Evolutionary conservation across 257 asterid species (phyloP).

Genomic region (Jasminum sambac): DNA sequence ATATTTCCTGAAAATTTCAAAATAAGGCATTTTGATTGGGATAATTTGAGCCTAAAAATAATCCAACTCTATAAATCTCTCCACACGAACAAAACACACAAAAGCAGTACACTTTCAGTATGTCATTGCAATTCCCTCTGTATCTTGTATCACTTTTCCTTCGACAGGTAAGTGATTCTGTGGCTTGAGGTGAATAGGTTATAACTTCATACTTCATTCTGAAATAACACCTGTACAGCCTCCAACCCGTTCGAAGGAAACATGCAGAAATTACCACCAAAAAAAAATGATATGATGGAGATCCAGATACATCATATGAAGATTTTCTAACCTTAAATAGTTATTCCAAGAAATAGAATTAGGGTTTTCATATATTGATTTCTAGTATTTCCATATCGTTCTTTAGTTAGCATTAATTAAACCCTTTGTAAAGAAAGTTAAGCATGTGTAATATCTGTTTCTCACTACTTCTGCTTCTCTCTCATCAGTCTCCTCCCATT

Average conservation of each 20-base stretch:
- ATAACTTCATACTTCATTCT: not conserved
- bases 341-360: too few relatives aligned
- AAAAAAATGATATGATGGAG: too few relatives aligned
- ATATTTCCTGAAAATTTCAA: not conserved
- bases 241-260: not conserved
- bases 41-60: not conserved
- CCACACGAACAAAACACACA: not conserved
- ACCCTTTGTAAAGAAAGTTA: too few relatives aligned
- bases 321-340: too few relatives aligned
- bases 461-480: too few relatives aligned
- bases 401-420: too few relatives aligned
- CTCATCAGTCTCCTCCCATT: too few relatives aligned
- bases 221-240: not conserved
- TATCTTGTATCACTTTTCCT: not conserved
- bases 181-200: not conserved
- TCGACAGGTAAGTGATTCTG: not conserved
- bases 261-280: not conserved
- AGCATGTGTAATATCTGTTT: too few relatives aligned
- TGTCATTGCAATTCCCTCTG: not conserved
- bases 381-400: too few relatives aligned
- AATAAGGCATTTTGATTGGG: not conserved
- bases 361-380: too few relatives aligned
- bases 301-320: too few relatives aligned
- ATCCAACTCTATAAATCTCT: not conserved
- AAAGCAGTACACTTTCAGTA: not conserved